Evolutionary conservation across 202 grass and related monocot genomes (phyloP), one percentile per base, ranked within the genome.

Genomic region (Digitaria exilis): DNA sequence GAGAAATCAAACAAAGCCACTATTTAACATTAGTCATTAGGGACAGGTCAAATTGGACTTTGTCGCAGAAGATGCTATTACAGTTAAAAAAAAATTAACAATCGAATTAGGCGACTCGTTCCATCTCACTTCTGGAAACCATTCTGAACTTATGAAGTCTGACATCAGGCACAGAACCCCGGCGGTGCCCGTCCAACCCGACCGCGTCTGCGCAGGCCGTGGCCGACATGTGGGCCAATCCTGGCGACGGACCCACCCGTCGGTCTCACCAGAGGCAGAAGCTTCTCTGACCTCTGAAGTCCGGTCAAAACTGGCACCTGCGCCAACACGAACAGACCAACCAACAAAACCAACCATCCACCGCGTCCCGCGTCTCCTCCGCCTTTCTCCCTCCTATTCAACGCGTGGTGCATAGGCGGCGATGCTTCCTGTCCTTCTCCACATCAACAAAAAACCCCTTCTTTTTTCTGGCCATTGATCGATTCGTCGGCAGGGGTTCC

Each of bases 271-370:
- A 0, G 11, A 0, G 3, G 0, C 16, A 48, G 65, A 85, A 81
- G 71, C 55, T 88, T 84, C 59, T 1, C 59, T 1, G 0, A 64
- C 9, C 24, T 4, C 13, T 0, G 61, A 5, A 1, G 6, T 15
- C 59, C 1, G 54, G 87, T 85, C 82, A 82, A 89, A 89, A 9
- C 24, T 34, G 87, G 57, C 78, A 18, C 68, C 9, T 44, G 65
- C 73, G 73, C 50, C 5, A 67, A 22, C 29, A 15, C 21, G 32
- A 43, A 42, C 65, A 28, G 17, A 32, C 69, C 21, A 67, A 56
- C 48, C 31, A 37, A 48, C 34, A 73, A 71, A 67, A 56, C 48
- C 31, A 37, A 48, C 34, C 80, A 71, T 56, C 77, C 17, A 37
- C 58, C 59, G 71, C 71, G 70, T 74, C 35, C 44, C 65, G 1